Base-by-base conservation (phyloP, 2,329 filamentous ascomycete genomes). In the Talaromyces funiculosus region DNA sequence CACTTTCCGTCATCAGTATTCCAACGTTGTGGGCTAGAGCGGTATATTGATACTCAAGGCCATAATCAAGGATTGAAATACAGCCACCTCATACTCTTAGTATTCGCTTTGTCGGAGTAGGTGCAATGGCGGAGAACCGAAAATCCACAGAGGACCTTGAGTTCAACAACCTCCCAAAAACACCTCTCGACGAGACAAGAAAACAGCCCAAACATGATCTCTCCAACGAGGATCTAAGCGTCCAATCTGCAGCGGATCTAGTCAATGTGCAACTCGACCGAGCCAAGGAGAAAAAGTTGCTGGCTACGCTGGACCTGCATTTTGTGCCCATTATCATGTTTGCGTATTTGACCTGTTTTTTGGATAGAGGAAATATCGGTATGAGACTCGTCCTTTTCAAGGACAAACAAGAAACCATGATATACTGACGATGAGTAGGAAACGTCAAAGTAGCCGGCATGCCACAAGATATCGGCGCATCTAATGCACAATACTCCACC, bases 321-420 rank as follows among this genome's bases (percentile, higher is more conserved):
- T 77, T 83, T 55, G 75, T 78, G 4, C 81, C 80, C 0, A 78
- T 84, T 59, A 80, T 85, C 61, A 83, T 82, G 77, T 69, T 83
- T 51, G 75, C 84, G 4, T 86, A 84, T 63, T 66, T 86, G 20
- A 76, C 77, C 3, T 82, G 79, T 62, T 84, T 82, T 65, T 72
- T 84, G 42, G 84, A 86, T 68, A 76, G 83, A 58, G 75, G 75
- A 20, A 83, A 82, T 64, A 83, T 84, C 40, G 79, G 79, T 75
- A 65, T n/a, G n/a, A n/a, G n/a, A n/a, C n/a, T n/a, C 22, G 59
- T 58, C 31, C 31, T 3, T 33, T 33, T 33, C 1, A 12, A 33
- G 9, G 9, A 33, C 6, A 33, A 33, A 33, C n/a, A n/a, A n/a
- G n/a, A n/a, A n/a, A n/a, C n/a, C n/a, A 33, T 33, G 9, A 33